Evolutionary conservation across 2,329 filamentous ascomycete species (phyloP).

Genomic region (Colletotrichum liaoningense): DNA sequence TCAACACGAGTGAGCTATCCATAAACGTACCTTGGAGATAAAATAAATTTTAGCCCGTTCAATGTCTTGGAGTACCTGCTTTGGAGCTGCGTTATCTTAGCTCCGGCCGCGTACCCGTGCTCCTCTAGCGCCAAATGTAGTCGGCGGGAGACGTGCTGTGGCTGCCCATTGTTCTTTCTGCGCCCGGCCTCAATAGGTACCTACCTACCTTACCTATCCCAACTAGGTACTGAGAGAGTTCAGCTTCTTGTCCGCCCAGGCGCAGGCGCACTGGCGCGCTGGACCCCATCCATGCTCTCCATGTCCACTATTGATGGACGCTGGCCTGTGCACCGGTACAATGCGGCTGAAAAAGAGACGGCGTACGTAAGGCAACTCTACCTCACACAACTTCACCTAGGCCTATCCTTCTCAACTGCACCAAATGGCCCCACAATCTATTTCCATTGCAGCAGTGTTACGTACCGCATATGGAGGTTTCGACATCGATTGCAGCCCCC

Average conservation of each 20-base stretch:
- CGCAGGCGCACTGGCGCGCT: background rate
- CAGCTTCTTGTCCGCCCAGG: background rate
- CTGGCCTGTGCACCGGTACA: constrained; percentile 22
- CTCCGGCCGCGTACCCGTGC: constrained; percentile 5
- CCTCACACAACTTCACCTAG: constrained; percentile 3
- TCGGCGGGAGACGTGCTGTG: constrained; percentile 17
- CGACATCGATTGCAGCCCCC: too few relatives aligned
- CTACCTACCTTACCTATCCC: too few relatives aligned
- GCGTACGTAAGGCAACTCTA: constrained; percentile 3
- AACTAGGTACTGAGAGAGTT: background rate
- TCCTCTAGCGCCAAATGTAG: background rate
- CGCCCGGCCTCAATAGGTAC: background rate
- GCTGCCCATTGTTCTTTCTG: constrained; percentile 11
- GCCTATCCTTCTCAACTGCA: background rate
- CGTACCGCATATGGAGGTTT: background rate
- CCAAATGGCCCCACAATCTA: background rate
- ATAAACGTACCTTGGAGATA: background rate
- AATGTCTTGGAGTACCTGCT: background rate
- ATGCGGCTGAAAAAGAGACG: constrained; percentile 16
- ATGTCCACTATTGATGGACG: constrained; percentile 8
- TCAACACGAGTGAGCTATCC: background rate
- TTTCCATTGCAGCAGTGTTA: background rate
- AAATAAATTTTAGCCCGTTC: background rate
- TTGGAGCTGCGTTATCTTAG: background rate
- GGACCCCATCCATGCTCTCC: background rate